Evolutionary conservation across 768 basidiomycete species (phyloP).

Genomic region (Lyophyllum semitale): DNA sequence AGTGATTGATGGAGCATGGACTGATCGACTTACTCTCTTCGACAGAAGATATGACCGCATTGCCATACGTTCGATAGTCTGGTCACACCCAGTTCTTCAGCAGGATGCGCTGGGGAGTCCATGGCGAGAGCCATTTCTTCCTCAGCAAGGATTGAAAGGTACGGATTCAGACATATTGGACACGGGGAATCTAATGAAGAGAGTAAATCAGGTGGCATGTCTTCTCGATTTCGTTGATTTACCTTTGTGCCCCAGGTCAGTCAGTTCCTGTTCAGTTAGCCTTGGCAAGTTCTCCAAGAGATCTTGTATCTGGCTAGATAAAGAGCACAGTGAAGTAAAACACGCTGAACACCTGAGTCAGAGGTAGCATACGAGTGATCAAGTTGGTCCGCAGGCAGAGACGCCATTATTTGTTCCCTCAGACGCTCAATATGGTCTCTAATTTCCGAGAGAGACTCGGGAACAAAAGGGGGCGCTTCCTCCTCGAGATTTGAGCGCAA

Average conservation of each 20-base stretch:
- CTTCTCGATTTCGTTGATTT: background rate
- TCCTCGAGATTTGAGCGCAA: conserved; percentile 12
- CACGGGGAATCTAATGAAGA: conserved; percentile 60
- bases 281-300: conserved; percentile 49
- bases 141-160: conserved; percentile 68
- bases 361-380: conserved; percentile 15
- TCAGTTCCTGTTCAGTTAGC: conserved; percentile 51
- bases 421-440: conserved; percentile 13
- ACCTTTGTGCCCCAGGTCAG: conserved; percentile 50
- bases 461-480: background rate
- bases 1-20: background rate
- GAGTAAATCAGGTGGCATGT: background rate
- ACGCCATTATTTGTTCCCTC: conserved; percentile 12
- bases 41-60: conserved; percentile 77
- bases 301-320: conserved; percentile 37
- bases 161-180: conserved; percentile 74
- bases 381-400: conserved; percentile 15
- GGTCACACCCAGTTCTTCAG: conserved; percentile 73
- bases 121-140: conserved; percentile 74
- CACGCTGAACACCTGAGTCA: background rate
- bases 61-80: conserved; percentile 52
- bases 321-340: conserved; percentile 1
- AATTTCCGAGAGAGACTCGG: conserved; percentile 9
- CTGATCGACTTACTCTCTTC: conserved; percentile 61
- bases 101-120: conserved; percentile 76